These are phyloP conservation scores for Boletellus emodensis DNA, from an alignment of 768 basidiomycete genomes.

Conservation along the genomic window DNA sequence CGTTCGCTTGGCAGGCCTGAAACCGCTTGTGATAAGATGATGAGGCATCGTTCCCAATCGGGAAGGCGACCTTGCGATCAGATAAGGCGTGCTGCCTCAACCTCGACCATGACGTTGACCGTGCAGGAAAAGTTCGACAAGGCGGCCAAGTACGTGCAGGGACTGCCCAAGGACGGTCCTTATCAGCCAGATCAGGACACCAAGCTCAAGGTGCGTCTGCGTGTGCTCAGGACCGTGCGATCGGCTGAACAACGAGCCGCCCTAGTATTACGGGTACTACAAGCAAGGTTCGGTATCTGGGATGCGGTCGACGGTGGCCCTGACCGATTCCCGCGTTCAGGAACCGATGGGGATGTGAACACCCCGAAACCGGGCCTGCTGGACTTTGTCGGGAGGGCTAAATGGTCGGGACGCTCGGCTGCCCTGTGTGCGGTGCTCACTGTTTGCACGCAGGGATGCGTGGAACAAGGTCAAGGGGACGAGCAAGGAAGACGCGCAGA, in stretches of 20 bases:
- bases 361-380: constrained; percentile 65
- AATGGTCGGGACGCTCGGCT: constrained; percentile 56
- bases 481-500: constrained; percentile 65
- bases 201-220: constrained; percentile 69
- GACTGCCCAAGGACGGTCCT: constrained; percentile 67
- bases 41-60: constrained; percentile 7
- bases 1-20: not conserved
- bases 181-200: constrained; percentile 70
- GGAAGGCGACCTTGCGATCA: constrained; percentile 5
- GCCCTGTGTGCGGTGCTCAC: not conserved
- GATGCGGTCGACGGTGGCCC: constrained; percentile 1
- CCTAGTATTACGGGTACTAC: constrained; percentile 88
- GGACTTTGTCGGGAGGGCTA: constrained; percentile 84
- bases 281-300: constrained; percentile 69
- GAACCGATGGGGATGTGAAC: constrained; percentile 69
- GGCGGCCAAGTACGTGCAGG: constrained; percentile 62
- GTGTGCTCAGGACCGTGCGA: constrained; percentile 27
- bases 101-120: constrained; percentile 48
- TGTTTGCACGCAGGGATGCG: constrained; percentile 67
- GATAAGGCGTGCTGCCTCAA: constrained; percentile 7
- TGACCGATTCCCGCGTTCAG: constrained; percentile 36
- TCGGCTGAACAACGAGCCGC: constrained; percentile 5
- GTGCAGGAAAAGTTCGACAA: constrained; percentile 62
- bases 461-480: constrained; percentile 74
- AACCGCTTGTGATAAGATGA: constrained; percentile 1